Evolutionary conservation across 257 asterid genomes (phyloP).

Genomic region (Phtheirospermum japonicum): DNA sequence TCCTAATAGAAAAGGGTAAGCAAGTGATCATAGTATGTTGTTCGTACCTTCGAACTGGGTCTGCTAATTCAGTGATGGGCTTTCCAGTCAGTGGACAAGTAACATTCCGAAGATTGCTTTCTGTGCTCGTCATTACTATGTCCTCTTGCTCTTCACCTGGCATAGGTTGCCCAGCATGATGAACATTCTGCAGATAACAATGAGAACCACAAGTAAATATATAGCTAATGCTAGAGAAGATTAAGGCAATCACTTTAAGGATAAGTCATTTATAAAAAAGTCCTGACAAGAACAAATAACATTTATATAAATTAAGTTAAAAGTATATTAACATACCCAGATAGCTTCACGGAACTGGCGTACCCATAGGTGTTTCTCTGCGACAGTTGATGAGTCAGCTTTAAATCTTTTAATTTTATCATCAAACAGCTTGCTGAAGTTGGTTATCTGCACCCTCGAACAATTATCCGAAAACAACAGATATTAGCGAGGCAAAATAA

Average conservation of each 20-base stretch:
- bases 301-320: too few species aligned
- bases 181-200: conserved; percentile 70
- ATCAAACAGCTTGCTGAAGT: conserved; percentile 69
- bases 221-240: background rate
- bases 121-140: conserved; percentile 82
- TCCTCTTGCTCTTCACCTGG: conserved; percentile 99
- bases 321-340: conserved; percentile 86
- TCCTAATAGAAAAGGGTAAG: conserved; percentile 11
- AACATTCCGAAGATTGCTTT: conserved; percentile 57
- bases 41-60: conserved; percentile 78
- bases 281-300: background rate
- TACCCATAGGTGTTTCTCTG: conserved; percentile 50
- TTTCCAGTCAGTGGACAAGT: conserved; percentile 81
- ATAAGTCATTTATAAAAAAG: background rate
- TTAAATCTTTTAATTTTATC: conserved; percentile 51
- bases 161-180: conserved; percentile 86
- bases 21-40: conserved; percentile 12
- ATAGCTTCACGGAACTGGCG: conserved; percentile 85
- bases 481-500: background rate
- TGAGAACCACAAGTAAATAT: conserved; percentile 14
- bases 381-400: conserved; percentile 41
- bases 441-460: conserved; percentile 52
- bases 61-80: conserved; percentile 69
- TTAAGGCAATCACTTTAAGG: background rate
- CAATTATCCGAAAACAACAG: conserved; percentile 21